Evolutionary conservation across 768 basidiomycete species (phyloP).

Genomic region (Collybiopsis luxurians): DNA sequence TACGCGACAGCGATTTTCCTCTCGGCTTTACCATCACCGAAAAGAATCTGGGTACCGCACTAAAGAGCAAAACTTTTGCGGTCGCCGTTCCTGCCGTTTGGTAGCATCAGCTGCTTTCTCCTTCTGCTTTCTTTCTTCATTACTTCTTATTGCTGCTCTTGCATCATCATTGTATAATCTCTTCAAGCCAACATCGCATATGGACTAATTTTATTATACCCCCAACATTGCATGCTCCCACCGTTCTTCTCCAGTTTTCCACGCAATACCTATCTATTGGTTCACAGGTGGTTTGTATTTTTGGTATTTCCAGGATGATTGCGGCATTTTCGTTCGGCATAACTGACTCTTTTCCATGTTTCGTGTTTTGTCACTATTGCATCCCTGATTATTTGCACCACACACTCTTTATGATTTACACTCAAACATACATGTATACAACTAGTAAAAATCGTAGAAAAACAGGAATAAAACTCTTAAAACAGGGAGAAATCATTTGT

Average conservation of each 20-base stretch:
- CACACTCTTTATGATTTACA: neutral
- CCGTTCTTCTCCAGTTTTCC: neutral
- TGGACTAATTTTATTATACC: slow-evolving; percentile 13
- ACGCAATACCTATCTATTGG: slow-evolving; percentile 7
- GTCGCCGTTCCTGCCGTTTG: slow-evolving; percentile 59
- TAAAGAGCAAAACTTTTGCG: slow-evolving; percentile 64
- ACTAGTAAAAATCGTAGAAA: neutral
- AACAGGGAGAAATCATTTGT: no score
- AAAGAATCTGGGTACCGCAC: slow-evolving; percentile 34
- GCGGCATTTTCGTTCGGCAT: slow-evolving; percentile 6
- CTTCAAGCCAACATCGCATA: neutral
- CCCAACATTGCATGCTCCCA: slow-evolving; percentile 10
- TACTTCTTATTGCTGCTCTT: slow-evolving; percentile 16
- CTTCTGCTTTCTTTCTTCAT: slow-evolving; percentile 11
- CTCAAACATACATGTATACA: slow-evolving; percentile 1
- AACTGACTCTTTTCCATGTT: slow-evolving; percentile 1
- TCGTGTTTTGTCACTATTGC: slow-evolving; percentile 4
- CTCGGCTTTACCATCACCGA: slow-evolving; percentile 31
- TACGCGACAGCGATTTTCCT: slow-evolving; percentile 35
- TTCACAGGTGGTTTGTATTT: slow-evolving; percentile 8
- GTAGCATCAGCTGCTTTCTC: slow-evolving; percentile 35
- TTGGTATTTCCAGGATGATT: slow-evolving; percentile 9
- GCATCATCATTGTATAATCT: slow-evolving; percentile 10
- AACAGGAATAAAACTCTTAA: neutral
- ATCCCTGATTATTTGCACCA: neutral